Evolutionary conservation across 345 rosid genomes (phyloP).

Genomic region (Dipteronia sinensis): DNA sequence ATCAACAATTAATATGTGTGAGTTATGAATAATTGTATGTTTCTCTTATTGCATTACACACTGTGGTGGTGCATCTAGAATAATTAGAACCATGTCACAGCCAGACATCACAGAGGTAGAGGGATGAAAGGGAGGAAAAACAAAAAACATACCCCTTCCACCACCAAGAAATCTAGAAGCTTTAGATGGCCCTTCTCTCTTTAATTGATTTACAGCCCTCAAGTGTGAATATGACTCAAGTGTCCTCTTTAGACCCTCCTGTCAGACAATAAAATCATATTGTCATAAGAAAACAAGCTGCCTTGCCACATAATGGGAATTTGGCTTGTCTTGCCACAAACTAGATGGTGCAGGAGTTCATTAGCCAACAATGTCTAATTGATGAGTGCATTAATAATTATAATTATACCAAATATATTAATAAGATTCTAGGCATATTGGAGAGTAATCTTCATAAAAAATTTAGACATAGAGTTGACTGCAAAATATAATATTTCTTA

Average conservation of each 20-base stretch:
- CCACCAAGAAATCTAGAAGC: constrained; percentile 72
- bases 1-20: background rate
- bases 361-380: background rate
- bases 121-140: background rate
- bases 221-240: constrained; percentile 77
- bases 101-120: background rate
- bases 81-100: background rate
- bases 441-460: constrained; percentile 1
- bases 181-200: constrained; percentile 82
- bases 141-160: constrained; percentile 61
- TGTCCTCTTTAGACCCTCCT: constrained; percentile 87
- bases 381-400: background rate
- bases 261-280: constrained; percentile 29
- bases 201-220: constrained; percentile 56
- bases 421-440: background rate
- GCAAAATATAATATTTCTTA: background rate
- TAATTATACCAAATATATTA: background rate
- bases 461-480: background rate
- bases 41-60: background rate
- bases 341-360: background rate
- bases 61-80: background rate
- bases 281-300: constrained; percentile 14
- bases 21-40: background rate
- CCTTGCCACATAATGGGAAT: background rate
- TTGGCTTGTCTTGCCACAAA: background rate